phyloP scores from a whole-genome alignment of 2,329 filamentous ascomycete genomes.

The Xylariales sp. region DNA sequence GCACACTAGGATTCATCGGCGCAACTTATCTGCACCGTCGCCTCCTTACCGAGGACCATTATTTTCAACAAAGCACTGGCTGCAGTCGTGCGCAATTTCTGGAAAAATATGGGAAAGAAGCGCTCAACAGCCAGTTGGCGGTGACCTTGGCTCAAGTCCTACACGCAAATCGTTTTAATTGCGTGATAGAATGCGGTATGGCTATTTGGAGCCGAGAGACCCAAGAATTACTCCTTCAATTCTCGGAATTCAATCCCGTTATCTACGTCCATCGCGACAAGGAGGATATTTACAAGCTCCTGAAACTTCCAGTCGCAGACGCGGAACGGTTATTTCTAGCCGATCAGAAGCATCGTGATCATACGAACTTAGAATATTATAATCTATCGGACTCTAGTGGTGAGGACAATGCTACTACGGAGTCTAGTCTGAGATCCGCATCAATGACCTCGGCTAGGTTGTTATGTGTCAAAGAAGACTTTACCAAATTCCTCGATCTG shows the following conservation, averaged over 20 bases:
- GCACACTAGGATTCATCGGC: conserved; percentile 67
- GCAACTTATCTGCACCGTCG: conserved; percentile 62
- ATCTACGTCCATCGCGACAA: conserved; percentile 65
- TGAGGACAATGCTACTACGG: conserved; percentile 22
- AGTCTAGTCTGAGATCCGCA: conserved; percentile 31
- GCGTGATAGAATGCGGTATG: conserved; percentile 66
- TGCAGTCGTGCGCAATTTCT: conserved; percentile 56
- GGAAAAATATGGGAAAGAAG: conserved; percentile 53
- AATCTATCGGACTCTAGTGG: conserved; percentile 52
- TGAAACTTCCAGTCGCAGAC: conserved; percentile 41
- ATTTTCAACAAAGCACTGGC: conserved; percentile 62
- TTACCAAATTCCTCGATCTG: conserved; percentile 54
- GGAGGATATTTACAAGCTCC: conserved; percentile 54
- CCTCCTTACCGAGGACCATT: conserved; percentile 63
- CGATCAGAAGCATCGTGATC: conserved; percentile 53
- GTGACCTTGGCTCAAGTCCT: conserved; percentile 59
- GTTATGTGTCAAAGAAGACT: conserved; percentile 56
- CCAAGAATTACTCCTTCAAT: conserved; percentile 53
- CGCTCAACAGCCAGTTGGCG: conserved; percentile 58
- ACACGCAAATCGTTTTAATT: conserved; percentile 51
- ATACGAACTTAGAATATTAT: conserved; percentile 69
- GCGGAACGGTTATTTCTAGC: conserved; percentile 53
- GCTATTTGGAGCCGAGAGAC: conserved; percentile 58
- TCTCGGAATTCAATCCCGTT: conserved; percentile 60
- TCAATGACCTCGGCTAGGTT: conserved; percentile 52